Percentiles rank a stretch among this genome's conserved stretches.
Conservation (phyloP, 202 grass and related monocot species). For the Digitaria exilis region DNA sequence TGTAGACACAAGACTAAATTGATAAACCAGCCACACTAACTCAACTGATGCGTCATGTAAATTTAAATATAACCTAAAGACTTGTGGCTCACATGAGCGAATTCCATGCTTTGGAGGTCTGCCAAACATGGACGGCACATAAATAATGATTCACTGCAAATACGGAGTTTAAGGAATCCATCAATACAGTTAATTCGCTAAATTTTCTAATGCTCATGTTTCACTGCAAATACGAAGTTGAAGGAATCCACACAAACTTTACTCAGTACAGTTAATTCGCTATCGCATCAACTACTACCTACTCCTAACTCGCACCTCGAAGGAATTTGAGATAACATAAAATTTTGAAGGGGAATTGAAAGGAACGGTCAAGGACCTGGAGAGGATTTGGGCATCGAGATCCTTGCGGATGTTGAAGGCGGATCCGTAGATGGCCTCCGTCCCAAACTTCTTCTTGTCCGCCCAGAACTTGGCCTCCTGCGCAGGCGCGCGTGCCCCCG, state of each 20-base stretch:
- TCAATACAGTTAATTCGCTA: too few relatives aligned
- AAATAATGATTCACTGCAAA: background rate
- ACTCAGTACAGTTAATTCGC: background rate
- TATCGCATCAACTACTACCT: too few relatives aligned
- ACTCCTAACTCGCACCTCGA: too few relatives aligned
- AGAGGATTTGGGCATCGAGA: slow-evolving; percentile 83
- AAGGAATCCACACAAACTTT: background rate
- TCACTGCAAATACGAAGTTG: too few relatives aligned
- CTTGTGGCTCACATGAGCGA: background rate
- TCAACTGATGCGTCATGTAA: background rate
- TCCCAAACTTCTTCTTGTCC: slow-evolving; percentile 73
- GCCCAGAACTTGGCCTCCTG: slow-evolving; percentile 77
- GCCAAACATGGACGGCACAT: background rate
- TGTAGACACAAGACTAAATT: background rate
- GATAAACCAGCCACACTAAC: background rate
- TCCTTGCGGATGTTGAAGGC: slow-evolving; percentile 83
- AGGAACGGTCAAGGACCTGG: slow-evolving; percentile 46
- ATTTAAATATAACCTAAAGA: background rate
- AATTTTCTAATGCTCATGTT: too few relatives aligned
- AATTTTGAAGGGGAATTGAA: background rate
- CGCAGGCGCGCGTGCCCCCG: background rate
- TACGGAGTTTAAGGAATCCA: too few relatives aligned
- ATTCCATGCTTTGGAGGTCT: background rate
- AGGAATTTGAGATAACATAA: too few relatives aligned
- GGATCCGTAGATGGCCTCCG: slow-evolving; percentile 76